A percentile compares a stretch with the other conserved stretches of the same genome.
phyloP scores from a whole-genome alignment of 2,329 filamentous ascomycete species.

The Coniella vitis region DNA sequence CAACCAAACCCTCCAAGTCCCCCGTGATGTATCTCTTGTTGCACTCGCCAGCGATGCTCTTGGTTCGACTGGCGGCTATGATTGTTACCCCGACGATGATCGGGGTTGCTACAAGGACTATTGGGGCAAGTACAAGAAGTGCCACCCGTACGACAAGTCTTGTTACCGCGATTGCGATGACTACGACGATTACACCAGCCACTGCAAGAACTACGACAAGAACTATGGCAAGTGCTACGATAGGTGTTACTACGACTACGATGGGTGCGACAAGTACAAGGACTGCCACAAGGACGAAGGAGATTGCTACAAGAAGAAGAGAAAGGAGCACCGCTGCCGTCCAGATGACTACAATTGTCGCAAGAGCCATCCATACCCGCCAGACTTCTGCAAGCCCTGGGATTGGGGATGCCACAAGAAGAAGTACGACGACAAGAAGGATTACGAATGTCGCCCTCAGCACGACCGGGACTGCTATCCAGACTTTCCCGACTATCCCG shows the following conservation, averaged over 20 bases:
- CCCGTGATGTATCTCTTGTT: not conserved
- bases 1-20: not conserved
- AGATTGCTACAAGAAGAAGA: conserved; percentile 3
- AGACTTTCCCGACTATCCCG: conserved; percentile 1
- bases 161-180: conserved; percentile 9
- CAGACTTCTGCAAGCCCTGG: conserved; percentile 8
- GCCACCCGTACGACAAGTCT: conserved; percentile 8
- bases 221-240: conserved; percentile 1
- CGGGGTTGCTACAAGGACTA: conserved; percentile 5
- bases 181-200: conserved; percentile 8
- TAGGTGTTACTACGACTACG: conserved; percentile 4
- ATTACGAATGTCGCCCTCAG: conserved; percentile 6
- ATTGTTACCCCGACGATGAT: conserved; percentile 5
- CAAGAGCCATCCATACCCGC: not conserved
- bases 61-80: not conserved
- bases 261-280: conserved; percentile 6
- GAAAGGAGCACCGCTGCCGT: not conserved
- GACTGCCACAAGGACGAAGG: conserved; percentile 2
- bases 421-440: conserved; percentile 1
- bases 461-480: conserved; percentile 6
- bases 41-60: not conserved
- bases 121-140: conserved; percentile 5
- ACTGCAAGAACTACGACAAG: conserved; percentile 5
- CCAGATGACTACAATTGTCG: not conserved
- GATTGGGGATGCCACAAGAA: conserved; percentile 5